phyloP scores from a whole-genome alignment of 2,329 filamentous ascomycete species.

The Microsporum audouinii region DNA sequence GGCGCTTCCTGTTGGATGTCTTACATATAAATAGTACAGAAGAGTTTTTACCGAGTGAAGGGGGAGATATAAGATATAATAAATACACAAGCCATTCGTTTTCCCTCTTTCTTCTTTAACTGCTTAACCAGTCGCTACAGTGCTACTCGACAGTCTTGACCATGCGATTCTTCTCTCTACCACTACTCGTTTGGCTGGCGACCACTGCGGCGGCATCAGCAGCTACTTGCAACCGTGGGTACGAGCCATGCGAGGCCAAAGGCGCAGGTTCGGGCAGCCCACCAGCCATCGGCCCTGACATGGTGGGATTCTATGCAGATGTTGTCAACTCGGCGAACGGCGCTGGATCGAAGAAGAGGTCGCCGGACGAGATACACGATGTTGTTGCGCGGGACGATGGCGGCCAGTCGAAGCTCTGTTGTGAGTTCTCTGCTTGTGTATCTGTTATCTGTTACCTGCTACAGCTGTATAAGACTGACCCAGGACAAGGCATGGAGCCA shows the following conservation, averaged over 20 bases:
- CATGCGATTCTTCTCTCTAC: background rate
- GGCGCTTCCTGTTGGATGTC: too few relatives aligned
- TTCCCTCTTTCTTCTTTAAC: too few relatives aligned
- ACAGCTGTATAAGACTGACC: background rate
- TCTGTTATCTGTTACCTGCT: background rate
- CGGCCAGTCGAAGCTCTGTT: conserved; percentile 15
- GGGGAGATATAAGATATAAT: too few relatives aligned
- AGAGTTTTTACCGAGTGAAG: too few relatives aligned
- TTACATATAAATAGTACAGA: too few relatives aligned
- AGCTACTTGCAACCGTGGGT: conserved; percentile 17
- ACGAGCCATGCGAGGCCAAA: conserved; percentile 23
- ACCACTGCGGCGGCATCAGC: background rate
- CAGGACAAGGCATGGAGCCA: background rate
- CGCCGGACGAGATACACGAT: background rate
- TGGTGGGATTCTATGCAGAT: conserved; percentile 23
- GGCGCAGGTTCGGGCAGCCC: conserved; percentile 21
- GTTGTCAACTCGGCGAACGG: conserved; percentile 20
- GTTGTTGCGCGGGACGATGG: background rate
- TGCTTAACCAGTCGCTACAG: background rate
- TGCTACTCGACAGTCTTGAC: background rate
- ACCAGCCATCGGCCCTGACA: conserved; percentile 19
- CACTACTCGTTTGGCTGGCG: background rate
- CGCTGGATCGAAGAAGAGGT: background rate
- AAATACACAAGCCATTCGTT: too few relatives aligned
- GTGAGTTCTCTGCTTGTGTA: conserved; percentile 8